Percentiles rank a stretch among this genome's conserved stretches.
Evolutionary conservation across 768 basidiomycete species (phyloP).

Genomic region (Dacryopinax spathularia): DNA sequence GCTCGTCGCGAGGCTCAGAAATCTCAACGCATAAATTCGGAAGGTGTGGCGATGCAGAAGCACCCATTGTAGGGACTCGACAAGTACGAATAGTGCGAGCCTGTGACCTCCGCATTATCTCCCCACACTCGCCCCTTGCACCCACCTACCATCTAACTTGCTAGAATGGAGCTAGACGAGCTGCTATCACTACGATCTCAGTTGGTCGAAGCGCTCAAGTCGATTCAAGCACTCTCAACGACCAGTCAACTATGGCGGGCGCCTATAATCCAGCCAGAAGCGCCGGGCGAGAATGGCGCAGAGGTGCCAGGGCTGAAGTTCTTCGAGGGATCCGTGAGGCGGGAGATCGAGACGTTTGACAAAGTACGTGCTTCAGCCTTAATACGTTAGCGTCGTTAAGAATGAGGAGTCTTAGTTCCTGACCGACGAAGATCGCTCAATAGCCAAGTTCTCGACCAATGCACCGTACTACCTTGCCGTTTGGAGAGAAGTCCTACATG

Average conservation of each 20-base stretch:
- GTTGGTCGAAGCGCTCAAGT: neutral
- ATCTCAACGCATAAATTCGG: constrained; percentile 1
- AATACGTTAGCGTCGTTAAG: neutral
- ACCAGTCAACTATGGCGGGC: neutral
- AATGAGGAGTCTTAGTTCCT: constrained; percentile 7
- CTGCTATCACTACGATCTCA: neutral
- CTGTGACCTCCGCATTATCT: too few species aligned
- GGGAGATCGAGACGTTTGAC: constrained; percentile 31
- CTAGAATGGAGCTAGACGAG: neutral
- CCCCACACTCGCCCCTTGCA: neutral
- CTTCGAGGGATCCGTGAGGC: constrained; percentile 30
- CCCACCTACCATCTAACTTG: neutral
- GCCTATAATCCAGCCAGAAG: neutral
- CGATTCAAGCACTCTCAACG: neutral
- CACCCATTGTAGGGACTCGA: too few species aligned
- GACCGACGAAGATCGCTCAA: constrained; percentile 3
- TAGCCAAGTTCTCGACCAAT: constrained; percentile 36
- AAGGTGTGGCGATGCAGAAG: neutral
- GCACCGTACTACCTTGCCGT: constrained; percentile 68
- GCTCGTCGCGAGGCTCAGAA: constrained; percentile 4
- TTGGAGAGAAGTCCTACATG: constrained; percentile 61
- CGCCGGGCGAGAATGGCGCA: neutral
- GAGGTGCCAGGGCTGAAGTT: constrained; percentile 29
- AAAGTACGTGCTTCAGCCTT: constrained; percentile 22
- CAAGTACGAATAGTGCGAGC: too few species aligned